Conservation (phyloP, 352 stramenopile species). For the Phytophthora pistaciae region DNA sequence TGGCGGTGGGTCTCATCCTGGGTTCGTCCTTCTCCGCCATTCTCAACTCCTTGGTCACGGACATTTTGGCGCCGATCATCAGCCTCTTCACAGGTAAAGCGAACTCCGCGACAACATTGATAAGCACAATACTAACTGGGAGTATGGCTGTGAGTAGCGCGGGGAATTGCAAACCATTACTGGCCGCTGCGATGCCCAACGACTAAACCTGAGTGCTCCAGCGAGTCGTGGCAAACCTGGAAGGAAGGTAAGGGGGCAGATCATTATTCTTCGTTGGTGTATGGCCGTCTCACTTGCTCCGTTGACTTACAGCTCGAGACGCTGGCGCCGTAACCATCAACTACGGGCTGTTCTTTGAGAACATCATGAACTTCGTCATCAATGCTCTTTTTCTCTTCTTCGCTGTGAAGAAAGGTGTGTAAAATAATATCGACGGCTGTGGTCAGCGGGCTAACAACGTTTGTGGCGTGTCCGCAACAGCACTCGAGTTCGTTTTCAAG, state of each 20-base stretch:
- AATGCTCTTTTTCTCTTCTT: constrained; percentile 79
- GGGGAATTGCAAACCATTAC: constrained; percentile 73
- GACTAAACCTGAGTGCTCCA: constrained; percentile 42
- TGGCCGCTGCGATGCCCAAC: constrained; percentile 59
- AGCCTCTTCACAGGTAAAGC: constrained; percentile 68
- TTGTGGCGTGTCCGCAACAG: constrained; percentile 17
- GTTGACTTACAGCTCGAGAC: constrained; percentile 50
- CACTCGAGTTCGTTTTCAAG: constrained; percentile 69
- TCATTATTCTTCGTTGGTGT: not conserved
- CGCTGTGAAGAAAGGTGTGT: constrained; percentile 73
- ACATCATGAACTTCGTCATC: constrained; percentile 80
- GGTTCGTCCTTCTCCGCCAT: constrained; percentile 74
- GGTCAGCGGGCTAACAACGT: not conserved
- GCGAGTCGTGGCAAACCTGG: constrained; percentile 69
- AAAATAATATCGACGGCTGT: not conserved
- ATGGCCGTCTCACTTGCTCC: not conserved
- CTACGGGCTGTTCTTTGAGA: constrained; percentile 73
- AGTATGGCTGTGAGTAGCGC: constrained; percentile 35
- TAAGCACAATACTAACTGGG: not conserved
- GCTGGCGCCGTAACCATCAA: constrained; percentile 74
- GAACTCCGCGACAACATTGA: not conserved
- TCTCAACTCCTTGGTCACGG: constrained; percentile 74
- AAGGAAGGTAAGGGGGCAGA: constrained; percentile 49
- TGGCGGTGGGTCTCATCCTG: constrained; percentile 75
- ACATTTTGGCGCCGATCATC: constrained; percentile 73